Evolutionary conservation across 2,329 filamentous ascomycete genomes (phyloP).

Genomic region (Penicillium sp.): DNA sequence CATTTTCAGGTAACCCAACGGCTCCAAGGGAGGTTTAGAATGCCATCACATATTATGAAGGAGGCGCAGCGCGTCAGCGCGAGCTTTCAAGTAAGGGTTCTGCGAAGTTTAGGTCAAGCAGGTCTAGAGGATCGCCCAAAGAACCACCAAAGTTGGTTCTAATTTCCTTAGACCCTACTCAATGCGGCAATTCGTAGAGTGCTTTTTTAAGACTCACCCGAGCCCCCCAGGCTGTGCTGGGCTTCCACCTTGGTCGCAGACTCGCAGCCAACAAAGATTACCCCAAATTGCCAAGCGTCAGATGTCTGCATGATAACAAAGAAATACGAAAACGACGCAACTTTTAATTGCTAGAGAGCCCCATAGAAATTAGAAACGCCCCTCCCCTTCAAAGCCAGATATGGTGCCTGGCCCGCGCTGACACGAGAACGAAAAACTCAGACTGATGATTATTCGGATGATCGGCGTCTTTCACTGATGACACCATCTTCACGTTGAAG

Average conservation of each 20-base stretch:
- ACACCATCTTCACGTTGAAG: background rate
- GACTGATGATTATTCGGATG: background rate
- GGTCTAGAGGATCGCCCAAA: background rate
- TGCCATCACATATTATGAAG: background rate
- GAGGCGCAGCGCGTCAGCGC: slow-evolving; percentile 3
- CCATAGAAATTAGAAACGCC: background rate
- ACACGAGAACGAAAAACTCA: slow-evolving; percentile 3
- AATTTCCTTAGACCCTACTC: background rate
- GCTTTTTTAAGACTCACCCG: background rate
- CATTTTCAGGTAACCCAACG: background rate
- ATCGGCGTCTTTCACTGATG: background rate
- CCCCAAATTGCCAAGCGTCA: background rate
- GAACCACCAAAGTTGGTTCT: background rate
- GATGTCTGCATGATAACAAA: background rate
- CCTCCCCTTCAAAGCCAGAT: background rate
- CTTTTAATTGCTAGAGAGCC: background rate
- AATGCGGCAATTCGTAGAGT: slow-evolving; percentile 4
- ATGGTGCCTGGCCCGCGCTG: slow-evolving; percentile 1
- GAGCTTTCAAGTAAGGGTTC: background rate
- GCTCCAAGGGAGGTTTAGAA: background rate
- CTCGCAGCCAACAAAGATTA: background rate
- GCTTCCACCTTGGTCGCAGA: background rate
- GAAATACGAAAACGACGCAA: background rate
- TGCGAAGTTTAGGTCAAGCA: background rate
- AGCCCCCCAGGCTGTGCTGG: background rate